These are phyloP conservation scores for Alternaria postmessia DNA, from an alignment of 2,329 filamentous ascomycete genomes.

Conservation along the genomic window DNA sequence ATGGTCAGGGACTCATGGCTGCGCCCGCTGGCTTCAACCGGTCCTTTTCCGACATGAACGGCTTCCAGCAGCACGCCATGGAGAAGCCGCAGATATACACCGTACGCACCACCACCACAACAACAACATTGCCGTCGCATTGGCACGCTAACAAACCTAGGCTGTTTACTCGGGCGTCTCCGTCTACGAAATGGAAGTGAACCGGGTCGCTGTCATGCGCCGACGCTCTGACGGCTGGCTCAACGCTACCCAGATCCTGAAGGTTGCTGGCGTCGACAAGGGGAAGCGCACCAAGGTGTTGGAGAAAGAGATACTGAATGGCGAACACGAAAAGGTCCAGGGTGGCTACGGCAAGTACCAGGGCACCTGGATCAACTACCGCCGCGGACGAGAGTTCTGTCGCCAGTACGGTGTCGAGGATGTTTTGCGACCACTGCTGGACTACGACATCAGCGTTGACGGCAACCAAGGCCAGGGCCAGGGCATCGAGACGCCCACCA, in stretches of 20 bases:
- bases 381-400: slow-evolving; percentile 90
- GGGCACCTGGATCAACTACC: slow-evolving; percentile 97
- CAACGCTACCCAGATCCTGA: slow-evolving; percentile 97
- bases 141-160: slow-evolving; percentile 42
- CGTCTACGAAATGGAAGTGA: slow-evolving; percentile 99
- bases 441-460: slow-evolving; percentile 81
- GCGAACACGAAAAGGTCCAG: slow-evolving; percentile 98
- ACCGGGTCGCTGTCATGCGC: slow-evolving; percentile 92
- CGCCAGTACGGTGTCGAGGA: slow-evolving; percentile 80
- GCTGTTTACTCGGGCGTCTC: slow-evolving; percentile 95
- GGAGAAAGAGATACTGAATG: slow-evolving; percentile 95
- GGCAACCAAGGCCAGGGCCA: slow-evolving; percentile 73
- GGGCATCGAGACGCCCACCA: slow-evolving; percentile 92
- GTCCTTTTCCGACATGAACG: slow-evolving; percentile 50
- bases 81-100: slow-evolving; percentile 62
- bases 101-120: slow-evolving; percentile 56
- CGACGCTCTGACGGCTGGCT: slow-evolving; percentile 94
- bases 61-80: slow-evolving; percentile 48
- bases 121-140: slow-evolving; percentile 66
- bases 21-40: slow-evolving; percentile 47
- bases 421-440: slow-evolving; percentile 74
- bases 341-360: slow-evolving; percentile 99
- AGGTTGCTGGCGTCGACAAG: slow-evolving; percentile 96
- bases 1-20: slow-evolving; percentile 44
- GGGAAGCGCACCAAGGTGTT: slow-evolving; percentile 97